Percentiles rank a stretch among this genome's conserved stretches.
These are phyloP conservation scores for Neofusicoccum ribis DNA, from an alignment of 2,329 filamentous ascomycete genomes.

Conservation along the genomic window DNA sequence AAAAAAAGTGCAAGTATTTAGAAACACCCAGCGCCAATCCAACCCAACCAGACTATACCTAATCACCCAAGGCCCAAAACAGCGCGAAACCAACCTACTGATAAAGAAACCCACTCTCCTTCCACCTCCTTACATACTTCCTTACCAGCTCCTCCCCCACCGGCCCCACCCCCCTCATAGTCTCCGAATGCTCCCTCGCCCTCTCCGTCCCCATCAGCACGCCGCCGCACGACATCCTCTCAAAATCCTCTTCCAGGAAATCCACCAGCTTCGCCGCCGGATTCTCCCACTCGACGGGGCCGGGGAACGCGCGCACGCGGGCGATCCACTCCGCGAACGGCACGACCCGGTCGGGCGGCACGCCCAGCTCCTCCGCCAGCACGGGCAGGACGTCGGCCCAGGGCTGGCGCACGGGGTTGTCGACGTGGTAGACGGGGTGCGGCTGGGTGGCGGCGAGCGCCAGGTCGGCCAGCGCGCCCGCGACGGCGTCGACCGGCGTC, in stretches of 20 bases:
- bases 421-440: slow-evolving; percentile 45
- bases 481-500: slow-evolving; percentile 49
- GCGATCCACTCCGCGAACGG: slow-evolving; percentile 45
- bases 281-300: slow-evolving; percentile 28
- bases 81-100: no score
- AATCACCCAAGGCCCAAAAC: no score
- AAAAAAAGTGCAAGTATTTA: no score
- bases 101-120: slow-evolving; percentile 13
- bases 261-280: slow-evolving; percentile 34
- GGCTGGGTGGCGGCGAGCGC: neutral
- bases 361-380: slow-evolving; percentile 35
- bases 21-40: no score
- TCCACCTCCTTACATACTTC: slow-evolving; percentile 40
- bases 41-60: no score
- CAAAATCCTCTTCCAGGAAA: slow-evolving; percentile 37
- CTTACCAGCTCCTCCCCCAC: slow-evolving; percentile 34
- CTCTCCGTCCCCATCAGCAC: slow-evolving; percentile 42
- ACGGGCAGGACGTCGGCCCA: slow-evolving; percentile 41
- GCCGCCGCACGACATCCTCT: slow-evolving; percentile 50
- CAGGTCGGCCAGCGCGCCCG: slow-evolving; percentile 37
- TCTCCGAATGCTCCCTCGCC: slow-evolving; percentile 39
- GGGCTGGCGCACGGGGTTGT: slow-evolving; percentile 46
- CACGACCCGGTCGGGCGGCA: slow-evolving; percentile 29
- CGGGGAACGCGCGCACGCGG: slow-evolving; percentile 32
- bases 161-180: slow-evolving; percentile 34